phyloP scores from a whole-genome alignment of 192 early-diverging fungal species.

The Geranomyces variabilis region DNA sequence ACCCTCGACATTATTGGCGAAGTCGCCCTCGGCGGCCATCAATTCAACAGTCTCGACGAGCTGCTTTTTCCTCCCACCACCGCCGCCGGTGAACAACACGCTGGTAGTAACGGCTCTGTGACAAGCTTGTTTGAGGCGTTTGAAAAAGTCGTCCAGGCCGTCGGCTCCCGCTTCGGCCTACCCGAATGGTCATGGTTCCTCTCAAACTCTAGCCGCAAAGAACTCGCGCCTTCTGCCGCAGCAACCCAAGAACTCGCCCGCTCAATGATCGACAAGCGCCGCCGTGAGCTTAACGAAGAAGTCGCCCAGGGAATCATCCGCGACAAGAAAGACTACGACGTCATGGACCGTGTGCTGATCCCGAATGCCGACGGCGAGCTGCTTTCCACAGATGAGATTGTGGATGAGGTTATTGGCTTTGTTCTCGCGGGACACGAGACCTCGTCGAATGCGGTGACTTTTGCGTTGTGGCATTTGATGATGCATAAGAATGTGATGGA shows the following conservation, averaged over 20 bases:
- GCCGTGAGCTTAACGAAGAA: neutral
- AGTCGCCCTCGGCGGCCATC: conserved; percentile 12
- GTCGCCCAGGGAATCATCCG: neutral
- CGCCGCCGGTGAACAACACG: too few species aligned
- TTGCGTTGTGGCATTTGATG: conserved; percentile 43
- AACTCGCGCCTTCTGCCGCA: neutral
- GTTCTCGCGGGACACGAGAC: conserved; percentile 61
- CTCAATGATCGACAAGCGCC: neutral
- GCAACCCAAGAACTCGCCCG: neutral
- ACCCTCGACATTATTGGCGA: conserved; percentile 23
- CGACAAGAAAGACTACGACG: conserved; percentile 24
- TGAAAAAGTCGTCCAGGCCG: conserved; percentile 7
- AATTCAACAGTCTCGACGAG: conserved; percentile 1
- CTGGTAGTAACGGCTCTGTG: too few species aligned
- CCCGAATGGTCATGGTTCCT: conserved; percentile 11
- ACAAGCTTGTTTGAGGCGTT: conserved; percentile 6
- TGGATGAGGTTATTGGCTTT: conserved; percentile 50
- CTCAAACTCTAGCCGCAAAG: neutral
- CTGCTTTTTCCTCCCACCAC: neutral
- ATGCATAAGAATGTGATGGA: conserved; percentile 41
- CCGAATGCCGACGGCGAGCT: conserved; percentile 22
- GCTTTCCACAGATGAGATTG: conserved; percentile 36
- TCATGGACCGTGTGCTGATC: conserved; percentile 25
- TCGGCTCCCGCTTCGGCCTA: neutral
- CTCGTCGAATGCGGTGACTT: conserved; percentile 51